Base-by-base conservation (phyloP, 257 asterid genomes). In the Solanum virginianum region DNA sequence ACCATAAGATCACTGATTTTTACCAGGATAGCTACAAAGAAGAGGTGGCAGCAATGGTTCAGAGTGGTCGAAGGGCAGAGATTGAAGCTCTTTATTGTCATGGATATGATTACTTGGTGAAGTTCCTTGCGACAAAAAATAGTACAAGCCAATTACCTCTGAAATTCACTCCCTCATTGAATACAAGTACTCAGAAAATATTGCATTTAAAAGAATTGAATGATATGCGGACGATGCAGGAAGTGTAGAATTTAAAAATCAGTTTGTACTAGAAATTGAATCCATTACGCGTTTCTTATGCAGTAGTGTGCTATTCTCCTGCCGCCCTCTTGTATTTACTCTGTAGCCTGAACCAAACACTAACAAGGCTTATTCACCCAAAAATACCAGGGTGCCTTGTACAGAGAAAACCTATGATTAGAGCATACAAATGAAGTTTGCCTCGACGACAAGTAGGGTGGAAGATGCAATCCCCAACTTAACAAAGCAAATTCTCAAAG, bases 31-130 rank as follows among this genome's bases (percentile, higher is more conserved):
- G 80, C 15, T 96, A 96, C 91, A 95, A 92, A 90, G 95, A 93
- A 92, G 99, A 96, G 88, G 86, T 95, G 59, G 90, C 90, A 1
- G 80, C 81, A 22, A 95, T 96, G 98, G 88, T 95, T 85, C 87
- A 91, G 70, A 93, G 92, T 54, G 97, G 94, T 4, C 84, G 75
- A 14, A 88, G 98, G 86, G 98, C 98, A 77, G 98, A 96, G 88
- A 91, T 96, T 81, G 99, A 96, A 91, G 97, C 99, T 57, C 98
- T 96, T 55, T 95, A 94, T 86, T 87, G 87, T 80, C 97, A 94
- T 87, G 99, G 98, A 68, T 95, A 89, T 84, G 95, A 94, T 86
- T 94, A 94, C 89, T 77, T 96, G 47, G 90, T 80, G 0, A 95
- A 90, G 92, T 96, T 89, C 86, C 85, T 96, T 54, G 94, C 92